phyloP scores from a whole-genome alignment of 257 asterid species.

The Solanum neorickii region DNA sequence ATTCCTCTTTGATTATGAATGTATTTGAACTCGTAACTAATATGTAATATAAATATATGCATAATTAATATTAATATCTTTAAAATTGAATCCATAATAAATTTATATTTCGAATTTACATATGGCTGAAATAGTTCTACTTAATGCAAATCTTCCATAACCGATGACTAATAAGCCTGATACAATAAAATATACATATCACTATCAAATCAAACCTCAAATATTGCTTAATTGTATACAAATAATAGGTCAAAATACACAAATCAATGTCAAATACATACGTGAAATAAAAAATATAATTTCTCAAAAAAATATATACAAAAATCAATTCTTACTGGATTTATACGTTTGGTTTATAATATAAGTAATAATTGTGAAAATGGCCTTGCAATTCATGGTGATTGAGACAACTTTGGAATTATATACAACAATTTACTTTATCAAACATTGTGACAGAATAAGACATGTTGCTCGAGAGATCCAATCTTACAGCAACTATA shows the following conservation, averaged over 20 bases:
- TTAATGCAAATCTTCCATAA: not conserved
- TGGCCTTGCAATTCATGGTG: not conserved
- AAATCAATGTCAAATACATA: not conserved
- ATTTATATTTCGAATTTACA: no score
- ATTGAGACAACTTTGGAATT: not conserved
- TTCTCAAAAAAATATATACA: not conserved
- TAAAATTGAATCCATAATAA: not conserved
- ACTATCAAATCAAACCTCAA: not conserved
- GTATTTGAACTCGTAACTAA: not conserved
- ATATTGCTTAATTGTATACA: not conserved
- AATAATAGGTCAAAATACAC: not conserved
- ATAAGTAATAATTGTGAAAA: not conserved
- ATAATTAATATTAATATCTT: no score
- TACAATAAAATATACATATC: not conserved
- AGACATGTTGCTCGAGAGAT: not conserved
- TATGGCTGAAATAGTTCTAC: no score
- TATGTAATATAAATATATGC: not conserved
- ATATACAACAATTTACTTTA: not conserved
- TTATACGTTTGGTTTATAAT: not conserved
- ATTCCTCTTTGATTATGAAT: no score
- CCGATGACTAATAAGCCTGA: not conserved
- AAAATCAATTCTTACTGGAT: not conserved
- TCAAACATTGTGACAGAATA: not conserved
- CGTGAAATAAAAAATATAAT: not conserved
- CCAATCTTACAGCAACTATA: not conserved